phyloP scores from a whole-genome alignment of 129 eudicot species.

The Artemisia annua region DNA sequence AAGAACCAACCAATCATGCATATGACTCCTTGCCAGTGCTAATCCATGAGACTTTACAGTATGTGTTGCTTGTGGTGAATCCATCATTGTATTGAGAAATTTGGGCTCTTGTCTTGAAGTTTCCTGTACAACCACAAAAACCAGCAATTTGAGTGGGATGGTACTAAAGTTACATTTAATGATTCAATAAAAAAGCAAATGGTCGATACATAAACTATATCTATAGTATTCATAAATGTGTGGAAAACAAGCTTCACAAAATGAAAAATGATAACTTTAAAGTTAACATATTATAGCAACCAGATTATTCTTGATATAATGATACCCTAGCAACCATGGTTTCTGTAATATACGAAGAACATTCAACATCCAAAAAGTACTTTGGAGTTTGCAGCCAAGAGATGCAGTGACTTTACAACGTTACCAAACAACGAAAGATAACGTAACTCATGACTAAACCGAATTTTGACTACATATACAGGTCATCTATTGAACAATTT shows the following conservation, averaged over 20 bases:
- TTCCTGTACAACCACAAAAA: background rate
- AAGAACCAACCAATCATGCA: constrained; percentile 52
- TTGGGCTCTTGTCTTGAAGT: background rate
- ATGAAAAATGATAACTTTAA: too few species aligned
- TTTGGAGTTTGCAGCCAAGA: background rate
- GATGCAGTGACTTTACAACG: background rate
- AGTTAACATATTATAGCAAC: too few species aligned
- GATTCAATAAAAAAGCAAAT: background rate
- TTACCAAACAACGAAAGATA: background rate
- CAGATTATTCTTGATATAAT: too few species aligned
- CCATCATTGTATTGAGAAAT: constrained; percentile 24
- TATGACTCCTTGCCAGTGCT: constrained; percentile 34
- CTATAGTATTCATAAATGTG: background rate
- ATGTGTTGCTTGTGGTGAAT: constrained; percentile 39
- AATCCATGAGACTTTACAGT: constrained; percentile 52
- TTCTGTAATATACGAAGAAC: background rate
- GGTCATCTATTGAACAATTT: background rate
- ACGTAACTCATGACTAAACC: too few species aligned
- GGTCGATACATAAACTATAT: background rate
- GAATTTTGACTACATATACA: background rate
- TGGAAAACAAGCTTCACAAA: too few species aligned
- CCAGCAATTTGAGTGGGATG: background rate
- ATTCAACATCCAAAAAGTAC: background rate
- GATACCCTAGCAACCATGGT: too few species aligned
- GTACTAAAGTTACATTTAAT: background rate